These are phyloP conservation scores for Boletus tylopilopsis DNA, from an alignment of 768 basidiomycete genomes.

Conservation along the genomic window DNA sequence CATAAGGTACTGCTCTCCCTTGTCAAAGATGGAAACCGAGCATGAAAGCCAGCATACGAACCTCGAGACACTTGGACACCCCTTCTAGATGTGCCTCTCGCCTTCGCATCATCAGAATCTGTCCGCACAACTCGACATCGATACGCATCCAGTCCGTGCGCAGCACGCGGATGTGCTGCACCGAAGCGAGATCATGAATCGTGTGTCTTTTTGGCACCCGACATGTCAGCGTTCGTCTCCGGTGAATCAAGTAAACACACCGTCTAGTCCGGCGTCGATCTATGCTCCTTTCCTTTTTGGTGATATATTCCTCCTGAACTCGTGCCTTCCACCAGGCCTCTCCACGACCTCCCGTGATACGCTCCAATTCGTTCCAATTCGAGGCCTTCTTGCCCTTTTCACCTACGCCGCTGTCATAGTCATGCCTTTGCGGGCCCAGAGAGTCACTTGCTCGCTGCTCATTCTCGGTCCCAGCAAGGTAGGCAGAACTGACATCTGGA, in stretches of 20 bases:
- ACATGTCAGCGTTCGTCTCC: constrained; percentile 1
- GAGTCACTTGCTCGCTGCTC: constrained; percentile 11
- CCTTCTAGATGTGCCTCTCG: constrained; percentile 66
- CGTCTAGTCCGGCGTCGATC: constrained; percentile 27
- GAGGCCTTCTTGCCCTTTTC: constrained; percentile 36
- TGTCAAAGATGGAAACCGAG: constrained; percentile 7
- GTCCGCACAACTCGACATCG: constrained; percentile 76
- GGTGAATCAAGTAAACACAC: constrained; percentile 4
- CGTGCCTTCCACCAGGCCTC: constrained; percentile 21
- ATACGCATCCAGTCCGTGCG: constrained; percentile 65
- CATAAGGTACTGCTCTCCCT: constrained; percentile 43
- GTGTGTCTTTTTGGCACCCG: constrained; percentile 48
- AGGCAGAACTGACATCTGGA: constrained; percentile 25
- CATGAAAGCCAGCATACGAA: constrained; percentile 21
- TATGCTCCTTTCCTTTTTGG: constrained; percentile 7
- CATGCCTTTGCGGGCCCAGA: not conserved
- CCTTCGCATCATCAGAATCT: constrained; percentile 64
- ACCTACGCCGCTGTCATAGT: not conserved
- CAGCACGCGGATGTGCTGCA: constrained; percentile 45
- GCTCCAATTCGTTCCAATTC: constrained; percentile 45
- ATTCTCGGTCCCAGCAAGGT: constrained; percentile 18
- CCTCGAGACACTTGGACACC: constrained; percentile 57
- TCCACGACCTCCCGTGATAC: constrained; percentile 9
- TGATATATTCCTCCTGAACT: constrained; percentile 10
- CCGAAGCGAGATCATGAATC: constrained; percentile 58